phyloP scores from a whole-genome alignment of 108 stramenopile genomes.

The Aurantiochytrium sp. region DNA sequence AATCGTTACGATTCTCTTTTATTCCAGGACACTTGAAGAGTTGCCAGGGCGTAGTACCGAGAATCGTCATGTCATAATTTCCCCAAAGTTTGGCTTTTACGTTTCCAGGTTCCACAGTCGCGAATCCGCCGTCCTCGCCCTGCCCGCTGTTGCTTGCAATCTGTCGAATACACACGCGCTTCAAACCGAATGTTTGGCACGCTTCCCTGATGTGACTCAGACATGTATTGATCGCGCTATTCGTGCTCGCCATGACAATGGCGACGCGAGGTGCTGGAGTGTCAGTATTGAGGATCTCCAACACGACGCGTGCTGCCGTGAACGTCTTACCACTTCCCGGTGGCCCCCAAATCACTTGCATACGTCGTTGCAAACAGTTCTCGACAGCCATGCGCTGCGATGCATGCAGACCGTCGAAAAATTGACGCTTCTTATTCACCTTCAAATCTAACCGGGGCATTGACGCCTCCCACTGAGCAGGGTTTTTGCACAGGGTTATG shows the following conservation, averaged over 20 bases:
- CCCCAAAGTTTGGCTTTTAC: not conserved
- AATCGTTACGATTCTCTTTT: not conserved
- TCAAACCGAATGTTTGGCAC: not conserved
- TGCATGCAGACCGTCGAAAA: not conserved
- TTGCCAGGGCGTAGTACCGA: not conserved
- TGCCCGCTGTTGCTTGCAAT: not conserved
- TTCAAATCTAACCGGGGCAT: not conserved
- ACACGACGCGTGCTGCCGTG: not conserved
- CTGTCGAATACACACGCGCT: not conserved
- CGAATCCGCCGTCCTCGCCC: not conserved
- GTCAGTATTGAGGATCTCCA: not conserved
- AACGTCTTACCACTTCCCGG: not conserved
- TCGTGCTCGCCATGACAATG: not conserved
- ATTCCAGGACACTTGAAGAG: not conserved
- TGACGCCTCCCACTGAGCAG: not conserved
- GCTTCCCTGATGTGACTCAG: not conserved
- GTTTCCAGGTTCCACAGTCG: not conserved
- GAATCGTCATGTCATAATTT: not conserved
- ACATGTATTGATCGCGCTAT: not conserved
- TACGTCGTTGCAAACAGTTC: not conserved
- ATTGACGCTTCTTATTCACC: not conserved
- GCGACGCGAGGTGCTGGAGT: not conserved
- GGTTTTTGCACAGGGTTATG: not conserved
- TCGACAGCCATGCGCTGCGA: not conserved
- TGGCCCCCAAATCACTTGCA: not conserved